Base-by-base conservation (phyloP, 768 basidiomycete species). In the Phanerodontia chrysosporium region DNA sequence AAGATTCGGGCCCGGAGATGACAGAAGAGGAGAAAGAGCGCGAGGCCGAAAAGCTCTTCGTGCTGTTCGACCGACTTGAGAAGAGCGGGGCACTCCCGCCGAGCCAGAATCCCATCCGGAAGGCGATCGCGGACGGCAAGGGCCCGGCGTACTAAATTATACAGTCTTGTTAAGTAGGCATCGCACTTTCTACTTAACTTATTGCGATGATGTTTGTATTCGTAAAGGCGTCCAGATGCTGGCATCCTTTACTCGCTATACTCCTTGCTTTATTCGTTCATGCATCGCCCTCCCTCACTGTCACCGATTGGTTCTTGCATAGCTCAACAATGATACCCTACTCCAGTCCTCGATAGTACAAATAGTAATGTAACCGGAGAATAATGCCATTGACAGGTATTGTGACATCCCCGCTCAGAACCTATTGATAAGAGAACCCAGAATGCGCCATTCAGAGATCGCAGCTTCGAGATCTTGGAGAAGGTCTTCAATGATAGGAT, bases 21-120 rank as follows among this genome's bases (percentile, higher is more conserved):
- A 89, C 93, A 0, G 88, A 95, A 29, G 95, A 95, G 69, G 96
- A 99, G 78, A 97, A 96, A 72, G 93, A 97, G 69, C 75, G 75
- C 10, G 97, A 99, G 74, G 89, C 95, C 55, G 95, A 98, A 77
- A 87, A 87, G 67, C 76, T 99, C 44, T 92, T 98, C 67, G 85
- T 90, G 32, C 77, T 98, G 21, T 98, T 99, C 67, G 92, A 97
- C 62, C 78, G 95, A 49, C 76, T 98, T 62, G 91, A 95, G 69
- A 84, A 78, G 72, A 86, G 78, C 46, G 91, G 92, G 22, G 82
- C 84, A 45, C 67, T 92, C 30, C 81, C 83, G 12, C 75, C 83
- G 21, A 78, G 75, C 48, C 83, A 83, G 63, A 90, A 90, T 68
- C 90, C 89, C 6, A 82, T 91, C 62, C 79, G 90, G 55, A 86